These are phyloP conservation scores for Pestalotiopsis sp. DNA, from an alignment of 2,329 filamentous ascomycete species.

Conservation along the genomic window DNA sequence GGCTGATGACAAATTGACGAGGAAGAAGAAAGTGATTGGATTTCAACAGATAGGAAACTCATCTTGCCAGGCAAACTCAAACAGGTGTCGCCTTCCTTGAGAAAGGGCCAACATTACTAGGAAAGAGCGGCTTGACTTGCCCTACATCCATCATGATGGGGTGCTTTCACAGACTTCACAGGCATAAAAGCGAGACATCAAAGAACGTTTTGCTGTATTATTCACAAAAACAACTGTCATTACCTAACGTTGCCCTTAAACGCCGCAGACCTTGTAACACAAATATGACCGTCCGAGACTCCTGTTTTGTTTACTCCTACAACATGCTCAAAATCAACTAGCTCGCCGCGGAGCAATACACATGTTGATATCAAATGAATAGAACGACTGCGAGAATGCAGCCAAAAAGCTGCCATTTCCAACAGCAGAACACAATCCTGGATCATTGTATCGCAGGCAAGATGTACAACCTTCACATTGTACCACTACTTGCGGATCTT, in stretches of 20 bases:
- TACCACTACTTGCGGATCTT: slow-evolving; percentile 51
- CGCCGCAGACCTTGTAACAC: background rate
- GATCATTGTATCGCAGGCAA: background rate
- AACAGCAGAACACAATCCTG: background rate
- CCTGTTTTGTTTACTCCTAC: background rate
- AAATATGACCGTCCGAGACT: background rate
- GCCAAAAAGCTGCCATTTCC: background rate
- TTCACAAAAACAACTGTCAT: background rate
- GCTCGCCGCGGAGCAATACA: background rate
- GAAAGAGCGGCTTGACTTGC: too few species aligned
- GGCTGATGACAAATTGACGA: too few species aligned
- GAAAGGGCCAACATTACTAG: too few species aligned
- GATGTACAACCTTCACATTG: slow-evolving; percentile 13
- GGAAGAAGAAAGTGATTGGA: background rate
- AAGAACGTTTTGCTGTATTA: background rate
- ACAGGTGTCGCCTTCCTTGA: too few species aligned
- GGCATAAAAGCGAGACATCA: background rate
- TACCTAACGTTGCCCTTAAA: background rate
- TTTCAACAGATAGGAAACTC: background rate
- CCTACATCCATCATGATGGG: too few species aligned
- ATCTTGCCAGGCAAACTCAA: background rate
- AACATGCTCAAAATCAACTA: background rate
- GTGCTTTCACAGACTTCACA: too few species aligned
- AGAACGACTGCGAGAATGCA: background rate
- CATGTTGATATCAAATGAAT: background rate